Base-by-base conservation (phyloP, 176 grass and related monocot genomes). In the Carex parvula region DNA sequence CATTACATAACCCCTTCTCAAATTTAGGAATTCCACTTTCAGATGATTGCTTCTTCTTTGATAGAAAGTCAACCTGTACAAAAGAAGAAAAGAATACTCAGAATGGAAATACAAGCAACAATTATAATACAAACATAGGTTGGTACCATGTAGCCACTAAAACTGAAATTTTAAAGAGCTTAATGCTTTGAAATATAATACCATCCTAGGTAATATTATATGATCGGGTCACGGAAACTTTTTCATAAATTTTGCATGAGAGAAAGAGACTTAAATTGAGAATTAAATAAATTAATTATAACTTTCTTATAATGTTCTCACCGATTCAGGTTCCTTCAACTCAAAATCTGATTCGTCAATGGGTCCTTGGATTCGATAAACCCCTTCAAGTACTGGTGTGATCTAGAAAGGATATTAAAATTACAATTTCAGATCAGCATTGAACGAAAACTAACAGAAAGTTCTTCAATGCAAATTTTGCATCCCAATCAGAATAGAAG, bases 371-470 rank as follows among this genome's bases (percentile, higher is more conserved):
- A 87, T 87, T 63, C 58, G 65, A 84, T 84, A 87, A 64, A 59
- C 42, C 26, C 85, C 89, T 87, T 85, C 44, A 35, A 87, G 64
- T 59, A 90, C 74, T 84, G 74, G 85, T 72, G 82, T 90, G 55
- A 87, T 90, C 89, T 90, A 90, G 57, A 87, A 90, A 90, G 48
- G 29, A 79, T 14, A 41, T 87, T 63, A 85, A 90, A 87, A 52
- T 68, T 30, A 62, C 17, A 84, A 82, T 82, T 85, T 83, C 11
- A 66, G 60, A 83, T 52, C 64, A 53, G 60, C 6, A 16, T 68
- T 42, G 54, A 83, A 33, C 14, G 14, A 64, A 64, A 24, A 20
- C 1, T 52, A 68, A 55, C 21, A 57, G 22, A 78, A 32, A 30
- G 6, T 78, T 78, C 7, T 32, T 57, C 52, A 56, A 13, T 56